phyloP scores from a whole-genome alignment of 352 stramenopile genomes.

The Phytophthora kernoviae region DNA sequence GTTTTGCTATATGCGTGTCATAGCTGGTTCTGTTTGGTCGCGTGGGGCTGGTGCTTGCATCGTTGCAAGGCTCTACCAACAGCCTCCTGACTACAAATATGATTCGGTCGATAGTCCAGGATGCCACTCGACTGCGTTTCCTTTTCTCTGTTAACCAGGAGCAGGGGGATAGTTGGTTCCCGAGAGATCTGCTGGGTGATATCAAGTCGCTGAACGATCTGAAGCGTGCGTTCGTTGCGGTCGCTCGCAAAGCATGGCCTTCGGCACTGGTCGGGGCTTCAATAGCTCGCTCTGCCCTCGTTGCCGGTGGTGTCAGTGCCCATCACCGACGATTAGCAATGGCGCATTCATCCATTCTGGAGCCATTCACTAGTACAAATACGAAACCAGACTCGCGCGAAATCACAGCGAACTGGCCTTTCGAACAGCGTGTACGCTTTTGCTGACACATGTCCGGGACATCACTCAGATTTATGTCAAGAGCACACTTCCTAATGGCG shows the following conservation, averaged over 20 bases:
- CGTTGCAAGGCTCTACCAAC: conserved; percentile 15
- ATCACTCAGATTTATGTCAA: conserved; percentile 48
- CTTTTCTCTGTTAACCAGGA: conserved; percentile 21
- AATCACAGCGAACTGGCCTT: conserved; percentile 58
- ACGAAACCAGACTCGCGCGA: conserved; percentile 41
- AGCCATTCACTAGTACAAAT: conserved; percentile 15
- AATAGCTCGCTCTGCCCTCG: conserved; percentile 13
- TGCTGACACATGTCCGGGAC: conserved; percentile 35
- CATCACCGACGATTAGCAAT: conserved; percentile 16
- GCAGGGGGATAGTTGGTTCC: conserved; percentile 34
- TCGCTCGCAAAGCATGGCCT: conserved; percentile 41
- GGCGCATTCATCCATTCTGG: conserved; percentile 30
- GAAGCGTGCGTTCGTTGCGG: conserved; percentile 35
- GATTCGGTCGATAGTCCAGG: conserved; percentile 22
- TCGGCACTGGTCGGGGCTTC: conserved; percentile 18
- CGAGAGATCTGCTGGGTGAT: conserved; percentile 19
- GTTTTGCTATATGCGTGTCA: conserved; percentile 2
- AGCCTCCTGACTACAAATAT: conserved; percentile 21
- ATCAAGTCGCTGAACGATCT: conserved; percentile 35
- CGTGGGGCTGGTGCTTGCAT: conserved; percentile 38
- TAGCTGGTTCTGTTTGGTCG: conserved; percentile 50
- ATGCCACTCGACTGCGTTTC: conserved; percentile 33
- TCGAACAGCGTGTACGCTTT: conserved; percentile 39
- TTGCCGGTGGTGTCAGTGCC: neutral
- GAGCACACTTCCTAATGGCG: conserved; percentile 48